Base-by-base conservation (phyloP, 306 rosid genomes). In the Gynostemma pentaphyllum region DNA sequence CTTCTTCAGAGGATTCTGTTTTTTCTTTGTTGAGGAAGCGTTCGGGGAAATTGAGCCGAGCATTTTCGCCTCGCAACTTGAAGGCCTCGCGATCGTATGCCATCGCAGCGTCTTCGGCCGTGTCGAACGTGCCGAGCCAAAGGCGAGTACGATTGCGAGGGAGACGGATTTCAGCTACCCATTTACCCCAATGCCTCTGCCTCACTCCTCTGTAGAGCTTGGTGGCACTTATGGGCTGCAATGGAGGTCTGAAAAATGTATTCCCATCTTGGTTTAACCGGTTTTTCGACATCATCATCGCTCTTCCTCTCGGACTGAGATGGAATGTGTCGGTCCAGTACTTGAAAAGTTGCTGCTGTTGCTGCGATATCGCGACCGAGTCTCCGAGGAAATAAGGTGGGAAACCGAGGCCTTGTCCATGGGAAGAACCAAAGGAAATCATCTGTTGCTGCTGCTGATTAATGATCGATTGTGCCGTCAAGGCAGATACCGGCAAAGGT, bases 151-250 rank as follows among this genome's bases (percentile, higher is more conserved):
- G 73, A 56, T 92, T 79, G 21, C 92, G 83, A 67, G 98, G 98
- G 3, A 92, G 83, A 59, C 98, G 95, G 51, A 92, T 92, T 62
- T 92, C 98, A 1, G 98, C 98, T 0, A 92, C 98, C 98, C 98
- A 92, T 80, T 92, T 92, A 0, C 98, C 98, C 98, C 98, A 92
- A 71, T 92, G 98, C 62, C 98, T 83, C 67, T 92, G 98, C 57
- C 98, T 75, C 66, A 92, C 98, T 61, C 98, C 98, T 51, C 98
- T 80, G 71, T 92, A 92, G 16, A 92, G 96, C 70, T 86, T 92
- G 0, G 88, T 85, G 0, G 98, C 76, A 46, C 78, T 82, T 10
- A 83, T 5, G 1, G 98, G 96, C 75, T 79, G 94, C 27, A 30
- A n/a, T 9, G 80, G 82, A 5, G 82, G 82, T 70, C 87, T 67